A percentile compares a stretch with the other conserved stretches of the same genome.
Conservation (phyloP, 441 rosid species). For the Pelargonium myrrhifolium region DNA sequence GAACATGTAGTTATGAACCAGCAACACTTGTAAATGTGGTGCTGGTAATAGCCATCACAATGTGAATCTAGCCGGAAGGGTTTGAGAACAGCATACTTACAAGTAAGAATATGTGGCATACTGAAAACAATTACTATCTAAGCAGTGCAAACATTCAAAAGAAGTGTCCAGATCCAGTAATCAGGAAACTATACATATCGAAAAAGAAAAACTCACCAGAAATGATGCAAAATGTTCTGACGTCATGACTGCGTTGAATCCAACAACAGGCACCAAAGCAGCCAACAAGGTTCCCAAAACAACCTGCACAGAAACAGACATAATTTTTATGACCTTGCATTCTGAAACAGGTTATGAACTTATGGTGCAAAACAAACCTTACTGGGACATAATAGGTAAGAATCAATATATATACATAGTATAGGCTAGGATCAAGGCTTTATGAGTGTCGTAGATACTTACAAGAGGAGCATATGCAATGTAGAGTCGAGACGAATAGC, state of each 20-base stretch:
- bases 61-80: neutral
- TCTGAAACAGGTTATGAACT: neutral
- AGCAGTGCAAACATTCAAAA: too few relatives aligned
- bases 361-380: neutral
- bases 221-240: slow-evolving; percentile 99
- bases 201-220: slow-evolving; percentile 53
- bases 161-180: neutral
- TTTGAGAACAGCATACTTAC: neutral
- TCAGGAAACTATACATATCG: neutral
- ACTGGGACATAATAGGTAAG: neutral
- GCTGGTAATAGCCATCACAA: neutral
- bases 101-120: neutral
- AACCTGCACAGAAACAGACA: slow-evolving; percentile 47
- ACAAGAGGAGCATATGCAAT: slow-evolving; percentile 98
- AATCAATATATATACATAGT: neutral
- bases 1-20: neutral
- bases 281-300: slow-evolving; percentile 88
- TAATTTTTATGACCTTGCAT: neutral
- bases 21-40: neutral
- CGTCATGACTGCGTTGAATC: slow-evolving; percentile 96
- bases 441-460: slow-evolving; percentile 27
- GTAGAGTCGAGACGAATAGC: slow-evolving; percentile 86
- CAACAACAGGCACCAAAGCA: slow-evolving; percentile 98
- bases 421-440: slow-evolving; percentile 12
- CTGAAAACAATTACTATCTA: neutral